These are phyloP conservation scores for Arthrobotrys sphaeroides DNA, from an alignment of 2,329 filamentous ascomycete species.

Conservation along the genomic window DNA sequence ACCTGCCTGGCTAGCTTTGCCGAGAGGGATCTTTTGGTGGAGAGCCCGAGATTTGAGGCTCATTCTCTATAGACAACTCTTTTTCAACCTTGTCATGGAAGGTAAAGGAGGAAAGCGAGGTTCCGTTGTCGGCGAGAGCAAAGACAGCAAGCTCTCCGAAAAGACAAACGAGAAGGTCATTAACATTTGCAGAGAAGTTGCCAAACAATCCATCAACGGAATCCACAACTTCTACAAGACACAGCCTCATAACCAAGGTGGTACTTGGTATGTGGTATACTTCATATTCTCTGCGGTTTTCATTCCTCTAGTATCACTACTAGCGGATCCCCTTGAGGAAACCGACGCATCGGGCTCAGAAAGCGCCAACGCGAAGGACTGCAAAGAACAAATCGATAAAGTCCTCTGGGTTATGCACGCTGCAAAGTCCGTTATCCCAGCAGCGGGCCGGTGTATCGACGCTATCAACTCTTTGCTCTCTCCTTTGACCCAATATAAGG, in stretches of 20 bases:
- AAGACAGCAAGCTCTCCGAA: slow-evolving; percentile 40
- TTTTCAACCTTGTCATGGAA: slow-evolving; percentile 51
- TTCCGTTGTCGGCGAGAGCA: slow-evolving; percentile 24
- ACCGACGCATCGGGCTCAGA: slow-evolving; percentile 36
- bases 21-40: slow-evolving; percentile 52
- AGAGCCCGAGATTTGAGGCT: slow-evolving; percentile 46
- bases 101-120: slow-evolving; percentile 30
- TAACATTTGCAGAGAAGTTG: slow-evolving; percentile 47
- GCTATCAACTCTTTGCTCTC: slow-evolving; percentile 48
- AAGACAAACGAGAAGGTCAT: slow-evolving; percentile 51
- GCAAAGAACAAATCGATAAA: slow-evolving; percentile 49
- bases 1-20: slow-evolving; percentile 42
- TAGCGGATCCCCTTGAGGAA: slow-evolving; percentile 44
- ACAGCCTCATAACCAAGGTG: slow-evolving; percentile 45
- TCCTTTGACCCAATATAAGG: slow-evolving; percentile 32
- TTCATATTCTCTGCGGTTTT: slow-evolving; percentile 51
- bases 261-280: slow-evolving; percentile 51
- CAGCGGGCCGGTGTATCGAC: slow-evolving; percentile 44
- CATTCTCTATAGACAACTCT: slow-evolving; percentile 47
- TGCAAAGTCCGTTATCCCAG: slow-evolving; percentile 42
- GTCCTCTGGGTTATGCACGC: slow-evolving; percentile 52
- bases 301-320: slow-evolving; percentile 42
- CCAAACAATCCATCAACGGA: slow-evolving; percentile 46
- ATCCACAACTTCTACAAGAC: slow-evolving; percentile 52
- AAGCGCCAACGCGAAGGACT: slow-evolving; percentile 47